These are phyloP conservation scores for Mycoemilia scoparia DNA, from an alignment of 192 early-diverging fungal species.

Conservation along the genomic window DNA sequence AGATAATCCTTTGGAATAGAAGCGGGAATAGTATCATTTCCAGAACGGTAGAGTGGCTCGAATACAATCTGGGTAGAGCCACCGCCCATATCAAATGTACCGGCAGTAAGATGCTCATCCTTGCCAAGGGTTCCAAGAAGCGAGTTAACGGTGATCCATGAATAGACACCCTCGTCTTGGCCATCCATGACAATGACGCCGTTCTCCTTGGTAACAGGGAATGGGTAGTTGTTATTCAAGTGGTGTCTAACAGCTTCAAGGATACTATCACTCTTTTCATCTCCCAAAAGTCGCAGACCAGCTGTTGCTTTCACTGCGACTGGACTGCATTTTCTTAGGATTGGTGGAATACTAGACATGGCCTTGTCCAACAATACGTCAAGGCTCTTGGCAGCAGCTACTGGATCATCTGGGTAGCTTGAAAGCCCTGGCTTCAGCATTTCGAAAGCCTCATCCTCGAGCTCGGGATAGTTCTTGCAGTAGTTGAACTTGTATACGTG, in stretches of 20 bases:
- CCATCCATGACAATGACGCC: slow-evolving; percentile 90
- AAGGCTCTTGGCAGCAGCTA: slow-evolving; percentile 61
- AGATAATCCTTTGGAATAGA: slow-evolving; percentile 48
- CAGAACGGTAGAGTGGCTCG: slow-evolving; percentile 49
- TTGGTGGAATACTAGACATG: slow-evolving; percentile 47
- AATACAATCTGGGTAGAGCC: slow-evolving; percentile 96
- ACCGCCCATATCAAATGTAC: slow-evolving; percentile 90
- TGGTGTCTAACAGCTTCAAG: slow-evolving; percentile 47
- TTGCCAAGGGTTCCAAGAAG: slow-evolving; percentile 50
- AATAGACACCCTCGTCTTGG: slow-evolving; percentile 92
- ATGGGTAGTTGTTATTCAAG: slow-evolving; percentile 60
- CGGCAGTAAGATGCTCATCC: slow-evolving; percentile 44
- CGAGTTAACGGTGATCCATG: slow-evolving; percentile 97
- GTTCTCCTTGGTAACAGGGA: slow-evolving; percentile 45
- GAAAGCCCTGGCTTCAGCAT: slow-evolving; percentile 75
- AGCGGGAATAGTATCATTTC: slow-evolving; percentile 14
- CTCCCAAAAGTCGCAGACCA: slow-evolving; percentile 65
- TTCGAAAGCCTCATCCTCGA: slow-evolving; percentile 83
- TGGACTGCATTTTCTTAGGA: slow-evolving; percentile 62
- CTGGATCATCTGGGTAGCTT: slow-evolving; percentile 42
- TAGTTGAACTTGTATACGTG: slow-evolving; percentile 94
- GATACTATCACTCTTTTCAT: slow-evolving; percentile 50
- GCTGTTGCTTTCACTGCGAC: slow-evolving; percentile 93
- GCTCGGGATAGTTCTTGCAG: slow-evolving; percentile 60
- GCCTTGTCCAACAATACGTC: slow-evolving; percentile 61